Evolutionary conservation across 352 stramenopile species (phyloP), one percentile per base, ranked within the genome.

Genomic region (Phytopythium helicoides): DNA sequence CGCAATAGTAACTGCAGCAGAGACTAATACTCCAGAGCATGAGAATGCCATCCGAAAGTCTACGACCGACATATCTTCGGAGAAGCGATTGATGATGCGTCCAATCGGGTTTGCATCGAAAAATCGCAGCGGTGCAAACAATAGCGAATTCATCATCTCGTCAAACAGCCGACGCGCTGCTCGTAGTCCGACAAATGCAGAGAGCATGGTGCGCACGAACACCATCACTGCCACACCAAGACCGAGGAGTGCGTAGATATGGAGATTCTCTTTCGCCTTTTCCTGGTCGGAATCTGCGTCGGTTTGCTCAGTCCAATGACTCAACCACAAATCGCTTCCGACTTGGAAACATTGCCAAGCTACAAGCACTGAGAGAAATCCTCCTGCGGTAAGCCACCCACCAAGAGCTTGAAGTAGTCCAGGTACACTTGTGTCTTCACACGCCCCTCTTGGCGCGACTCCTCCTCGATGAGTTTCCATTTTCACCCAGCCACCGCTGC

Each of bases 61-160:
- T 16, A 95, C 60, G 37, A 81, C 82, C 46, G 92, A 73, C 65
- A 95, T 90, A 62, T 96, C 87, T 3, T 82, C 79, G 18, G 71
- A 68, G 69, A 93, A 97, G 7, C 91, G 71, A 50, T 94, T 95
- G 12, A 96, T 46, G 46, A 97, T 89, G 52, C 86, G 69, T 0
- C 86, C 86, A 16, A 89, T 60, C 12, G 88, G 90, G 50, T 94
- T 95, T 3, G 73, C 84, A 61, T 97, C 87, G 62, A 96, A 97
- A 60, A 97, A 97, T 3, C 78, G 56, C 47, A 96, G 73, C 12
- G 88, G 86, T 8, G 89, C 87, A 22, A 65, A 35, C n/a, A 97
- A 55, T 7, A 96, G 76, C n/a, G 73, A 74, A 14, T 64, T 49
- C 8, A 85, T 90, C 48, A 97, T 71, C 16, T 72, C 48, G 41